These are phyloP conservation scores for Piper longum DNA, from an alignment of 164 flowering plant genomes.

Conservation along the genomic window DNA sequence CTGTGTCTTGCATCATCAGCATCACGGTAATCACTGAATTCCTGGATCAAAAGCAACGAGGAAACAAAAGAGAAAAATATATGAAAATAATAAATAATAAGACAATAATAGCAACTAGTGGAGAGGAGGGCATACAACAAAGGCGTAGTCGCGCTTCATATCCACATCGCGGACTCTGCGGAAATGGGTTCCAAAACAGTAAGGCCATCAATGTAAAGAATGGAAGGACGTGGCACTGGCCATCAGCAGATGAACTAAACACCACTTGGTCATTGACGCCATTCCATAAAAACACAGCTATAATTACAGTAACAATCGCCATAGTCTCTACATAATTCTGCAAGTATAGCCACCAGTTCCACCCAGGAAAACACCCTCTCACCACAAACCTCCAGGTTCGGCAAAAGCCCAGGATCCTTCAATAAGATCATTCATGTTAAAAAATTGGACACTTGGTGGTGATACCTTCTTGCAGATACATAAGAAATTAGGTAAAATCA, in stretches of 20 bases:
- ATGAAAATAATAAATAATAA: background rate
- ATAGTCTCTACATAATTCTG: conserved; percentile 55
- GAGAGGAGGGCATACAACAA: conserved; percentile 56
- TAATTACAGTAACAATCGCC: conserved; percentile 83
- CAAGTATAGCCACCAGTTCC: conserved; percentile 71
- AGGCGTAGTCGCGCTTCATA: conserved; percentile 92
- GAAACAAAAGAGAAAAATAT: conserved; percentile 3
- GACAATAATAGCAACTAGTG: background rate
- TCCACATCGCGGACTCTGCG: conserved; percentile 99
- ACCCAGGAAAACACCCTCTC: conserved; percentile 48
- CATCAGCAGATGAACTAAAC: conserved; percentile 77
- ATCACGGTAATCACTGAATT: conserved; percentile 88
- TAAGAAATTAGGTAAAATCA: conserved; percentile 11
- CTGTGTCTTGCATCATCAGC: conserved; percentile 80
- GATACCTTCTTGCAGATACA: conserved; percentile 23
- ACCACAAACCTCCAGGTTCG: conserved; percentile 67
- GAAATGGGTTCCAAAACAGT: conserved; percentile 92
- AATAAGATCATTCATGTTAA: conserved; percentile 62
- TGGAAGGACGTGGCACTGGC: conserved; percentile 59
- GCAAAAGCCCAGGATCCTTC: conserved; percentile 64
- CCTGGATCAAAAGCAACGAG: conserved; percentile 24
- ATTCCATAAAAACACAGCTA: conserved; percentile 77
- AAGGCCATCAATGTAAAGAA: conserved; percentile 89
- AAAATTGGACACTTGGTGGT: conserved; percentile 29
- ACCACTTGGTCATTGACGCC: conserved; percentile 73